Conservation (phyloP, 306 rosid species). For the Leucaena leucocephala region DNA sequence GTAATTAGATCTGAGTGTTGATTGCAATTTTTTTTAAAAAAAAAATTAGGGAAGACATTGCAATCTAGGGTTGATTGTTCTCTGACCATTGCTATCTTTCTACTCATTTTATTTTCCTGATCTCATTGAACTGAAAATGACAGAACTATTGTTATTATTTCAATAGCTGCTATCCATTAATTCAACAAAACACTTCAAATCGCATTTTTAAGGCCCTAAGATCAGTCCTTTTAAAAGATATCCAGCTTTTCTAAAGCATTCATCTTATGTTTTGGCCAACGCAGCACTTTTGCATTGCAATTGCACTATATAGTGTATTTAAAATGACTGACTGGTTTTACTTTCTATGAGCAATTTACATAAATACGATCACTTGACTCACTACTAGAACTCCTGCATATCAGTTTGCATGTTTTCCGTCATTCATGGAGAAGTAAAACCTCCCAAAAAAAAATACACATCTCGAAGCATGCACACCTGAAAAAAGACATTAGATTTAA, state of each 20-base stretch:
- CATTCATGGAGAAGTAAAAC: neutral
- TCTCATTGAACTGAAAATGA: neutral
- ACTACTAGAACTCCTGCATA: neutral
- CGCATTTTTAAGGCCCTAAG: neutral
- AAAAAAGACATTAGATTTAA: neutral
- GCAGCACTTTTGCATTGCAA: neutral
- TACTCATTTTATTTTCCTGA: too few species aligned
- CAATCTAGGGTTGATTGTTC: neutral
- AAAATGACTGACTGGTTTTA: neutral
- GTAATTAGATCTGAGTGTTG: neutral
- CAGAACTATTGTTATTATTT: neutral
- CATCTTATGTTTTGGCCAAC: neutral
- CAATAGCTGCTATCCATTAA: neutral
- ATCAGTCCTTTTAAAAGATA: slow-evolving; percentile 21
- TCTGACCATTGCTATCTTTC: neutral
- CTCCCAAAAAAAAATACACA: neutral
- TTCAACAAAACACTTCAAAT: neutral
- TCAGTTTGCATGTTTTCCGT: neutral
- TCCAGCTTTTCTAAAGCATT: slow-evolving; percentile 22
- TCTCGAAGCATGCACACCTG: neutral
- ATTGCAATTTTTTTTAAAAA: too few species aligned
- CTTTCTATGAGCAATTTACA: neutral
- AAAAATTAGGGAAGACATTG: neutral
- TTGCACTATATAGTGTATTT: neutral
- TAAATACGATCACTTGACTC: neutral